Evolutionary conservation across 2,329 filamentous ascomycete species (phyloP).

Genomic region (Niveomyces coronatus): DNA sequence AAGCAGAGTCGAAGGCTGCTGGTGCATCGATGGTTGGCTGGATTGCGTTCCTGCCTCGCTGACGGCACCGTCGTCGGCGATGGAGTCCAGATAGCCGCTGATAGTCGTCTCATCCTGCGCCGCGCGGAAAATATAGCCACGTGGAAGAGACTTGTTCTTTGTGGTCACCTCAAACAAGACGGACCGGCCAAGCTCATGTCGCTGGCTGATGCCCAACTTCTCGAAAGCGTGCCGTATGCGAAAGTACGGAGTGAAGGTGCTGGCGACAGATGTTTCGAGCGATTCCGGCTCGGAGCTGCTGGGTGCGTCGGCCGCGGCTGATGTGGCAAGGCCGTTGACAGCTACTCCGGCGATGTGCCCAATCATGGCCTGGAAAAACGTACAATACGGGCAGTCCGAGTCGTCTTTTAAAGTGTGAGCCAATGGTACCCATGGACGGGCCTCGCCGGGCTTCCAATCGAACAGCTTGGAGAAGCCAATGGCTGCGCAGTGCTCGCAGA

Average conservation of each 20-base stretch:
- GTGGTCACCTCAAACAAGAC: slow-evolving; percentile 28
- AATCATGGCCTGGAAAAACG: slow-evolving; percentile 27
- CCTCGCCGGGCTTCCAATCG: slow-evolving; percentile 25
- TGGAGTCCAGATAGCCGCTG: slow-evolving; percentile 15
- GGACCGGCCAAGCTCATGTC: slow-evolving; percentile 24
- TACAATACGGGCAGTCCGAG: slow-evolving; percentile 26
- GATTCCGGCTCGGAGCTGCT: background rate
- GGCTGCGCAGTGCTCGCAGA: slow-evolving; percentile 22
- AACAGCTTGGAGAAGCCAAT: slow-evolving; percentile 27
- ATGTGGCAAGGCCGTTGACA: slow-evolving; percentile 12
- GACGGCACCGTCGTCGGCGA: slow-evolving; percentile 5
- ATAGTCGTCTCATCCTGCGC: slow-evolving; percentile 16
- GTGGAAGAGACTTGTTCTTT: slow-evolving; percentile 25
- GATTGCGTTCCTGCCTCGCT: slow-evolving; percentile 1
- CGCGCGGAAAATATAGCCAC: slow-evolving; percentile 26
- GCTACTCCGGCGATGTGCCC: slow-evolving; percentile 4
- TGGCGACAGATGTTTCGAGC: slow-evolving; percentile 9
- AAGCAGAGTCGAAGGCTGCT: slow-evolving; percentile 11
- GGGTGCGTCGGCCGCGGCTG: background rate
- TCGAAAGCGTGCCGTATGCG: slow-evolving; percentile 29
- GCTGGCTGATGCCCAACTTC: slow-evolving; percentile 25
- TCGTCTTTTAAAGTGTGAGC: slow-evolving; percentile 21
- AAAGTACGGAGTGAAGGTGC: slow-evolving; percentile 28
- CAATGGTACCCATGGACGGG: slow-evolving; percentile 26
- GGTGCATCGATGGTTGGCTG: background rate